These are phyloP conservation scores for Tetrapyrgos nigripes DNA, from an alignment of 1,284 basidiomycete genomes.

Conservation along the genomic window DNA sequence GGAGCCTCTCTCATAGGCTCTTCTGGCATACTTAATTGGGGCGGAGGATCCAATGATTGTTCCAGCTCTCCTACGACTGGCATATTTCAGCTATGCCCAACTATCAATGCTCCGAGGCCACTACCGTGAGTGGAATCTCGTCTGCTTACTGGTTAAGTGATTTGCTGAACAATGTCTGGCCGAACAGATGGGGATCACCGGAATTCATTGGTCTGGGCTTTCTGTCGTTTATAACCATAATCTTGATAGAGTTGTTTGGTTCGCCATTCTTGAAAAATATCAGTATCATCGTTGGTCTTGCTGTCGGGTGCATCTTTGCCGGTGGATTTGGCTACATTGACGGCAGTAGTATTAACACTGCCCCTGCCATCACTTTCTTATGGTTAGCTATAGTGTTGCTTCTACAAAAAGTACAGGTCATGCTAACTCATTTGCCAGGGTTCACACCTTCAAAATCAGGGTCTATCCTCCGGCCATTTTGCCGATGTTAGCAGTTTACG, in stretches of 20 bases:
- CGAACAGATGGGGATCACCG: conserved; percentile 80
- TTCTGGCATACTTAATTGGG: conserved; percentile 83
- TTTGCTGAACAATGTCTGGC: not conserved
- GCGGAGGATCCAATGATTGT: conserved; percentile 80
- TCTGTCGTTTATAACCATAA: conserved; percentile 79
- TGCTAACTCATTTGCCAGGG: conserved; percentile 47
- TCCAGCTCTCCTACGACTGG: conserved; percentile 62
- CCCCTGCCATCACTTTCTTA: conserved; percentile 82
- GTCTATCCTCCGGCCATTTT: conserved; percentile 85
- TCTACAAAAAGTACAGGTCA: not conserved
- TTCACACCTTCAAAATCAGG: conserved; percentile 78
- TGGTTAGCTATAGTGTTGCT: conserved; percentile 48
- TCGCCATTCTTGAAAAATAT: conserved; percentile 84
- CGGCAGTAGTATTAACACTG: conserved; percentile 61
- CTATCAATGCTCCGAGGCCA: conserved; percentile 63
- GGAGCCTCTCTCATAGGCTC: conserved; percentile 77
- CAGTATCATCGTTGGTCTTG: conserved; percentile 74
- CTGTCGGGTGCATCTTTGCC: conserved; percentile 81
- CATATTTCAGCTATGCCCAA: conserved; percentile 73
- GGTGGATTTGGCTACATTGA: conserved; percentile 79
- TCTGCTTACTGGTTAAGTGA: conserved; percentile 11
- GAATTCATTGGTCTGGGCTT: conserved; percentile 89
- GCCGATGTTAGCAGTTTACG: conserved; percentile 84
- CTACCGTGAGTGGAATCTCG: conserved; percentile 42
- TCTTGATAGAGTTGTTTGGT: conserved; percentile 80